These are phyloP conservation scores for Yamadazyma diddensiae DNA, from an alignment of 1,139 yeast species.

Conservation along the genomic window DNA sequence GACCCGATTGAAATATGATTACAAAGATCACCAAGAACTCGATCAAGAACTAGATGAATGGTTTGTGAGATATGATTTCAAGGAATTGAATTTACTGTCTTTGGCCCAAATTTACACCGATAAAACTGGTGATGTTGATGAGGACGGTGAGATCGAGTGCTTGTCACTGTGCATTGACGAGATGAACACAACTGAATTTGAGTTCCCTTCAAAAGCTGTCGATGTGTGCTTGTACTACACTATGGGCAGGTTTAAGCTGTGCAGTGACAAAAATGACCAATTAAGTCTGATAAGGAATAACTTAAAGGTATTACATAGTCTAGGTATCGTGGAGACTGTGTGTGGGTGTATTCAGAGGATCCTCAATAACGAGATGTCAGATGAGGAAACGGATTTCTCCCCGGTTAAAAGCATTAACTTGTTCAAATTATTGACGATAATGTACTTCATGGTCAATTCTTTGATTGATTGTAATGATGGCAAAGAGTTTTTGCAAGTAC, in stretches of 20 bases:
- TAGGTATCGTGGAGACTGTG: slow-evolving; percentile 9
- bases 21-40: slow-evolving; percentile 39
- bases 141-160: slow-evolving; percentile 3
- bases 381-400: background rate
- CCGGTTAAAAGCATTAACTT: slow-evolving; percentile 10
- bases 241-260: slow-evolving; percentile 40
- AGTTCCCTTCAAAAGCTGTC: no score
- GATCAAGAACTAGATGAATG: slow-evolving; percentile 57
- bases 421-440: slow-evolving; percentile 46
- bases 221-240: slow-evolving; percentile 31
- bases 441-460: slow-evolving; percentile 47
- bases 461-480: slow-evolving; percentile 22
- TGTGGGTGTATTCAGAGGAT: slow-evolving; percentile 8
- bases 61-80: slow-evolving; percentile 56
- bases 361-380: slow-evolving; percentile 11
- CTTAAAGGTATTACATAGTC: slow-evolving; percentile 12
- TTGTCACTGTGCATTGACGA: slow-evolving; percentile 2
- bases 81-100: slow-evolving; percentile 20
- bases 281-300: slow-evolving; percentile 25
- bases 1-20: slow-evolving; percentile 41
- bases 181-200: background rate
- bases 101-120: no score
- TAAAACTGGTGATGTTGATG: no score
- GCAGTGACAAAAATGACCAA: slow-evolving; percentile 32
- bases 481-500: slow-evolving; percentile 13